phyloP scores from a whole-genome alignment of 345 rosid species.

The Pistacia atlantica region DNA sequence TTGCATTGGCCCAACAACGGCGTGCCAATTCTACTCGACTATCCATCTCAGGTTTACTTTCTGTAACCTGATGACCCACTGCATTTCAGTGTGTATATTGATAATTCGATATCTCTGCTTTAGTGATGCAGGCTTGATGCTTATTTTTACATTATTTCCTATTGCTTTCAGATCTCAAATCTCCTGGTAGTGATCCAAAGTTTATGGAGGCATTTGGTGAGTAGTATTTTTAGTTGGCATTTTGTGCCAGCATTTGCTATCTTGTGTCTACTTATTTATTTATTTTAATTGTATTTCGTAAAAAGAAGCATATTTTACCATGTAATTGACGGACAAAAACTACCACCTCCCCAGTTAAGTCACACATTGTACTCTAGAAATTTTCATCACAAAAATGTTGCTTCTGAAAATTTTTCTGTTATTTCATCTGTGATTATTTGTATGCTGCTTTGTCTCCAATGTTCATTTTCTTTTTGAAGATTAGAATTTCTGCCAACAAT shows the following conservation, averaged over 20 bases:
- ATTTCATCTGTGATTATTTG: background rate
- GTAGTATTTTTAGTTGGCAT: constrained; percentile 23
- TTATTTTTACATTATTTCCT: constrained; percentile 13
- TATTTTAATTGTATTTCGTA: no score
- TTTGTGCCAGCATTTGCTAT: background rate
- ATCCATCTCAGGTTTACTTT: constrained; percentile 64
- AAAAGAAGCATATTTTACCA: background rate
- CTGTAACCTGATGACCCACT: constrained; percentile 1
- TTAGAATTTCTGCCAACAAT: background rate
- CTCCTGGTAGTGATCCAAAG: constrained; percentile 76
- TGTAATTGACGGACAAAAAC: background rate
- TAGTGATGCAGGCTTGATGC: constrained; percentile 10
- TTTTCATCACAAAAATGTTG: background rate
- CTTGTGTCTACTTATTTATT: no score
- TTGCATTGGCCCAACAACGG: constrained; percentile 76
- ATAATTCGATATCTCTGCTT: background rate
- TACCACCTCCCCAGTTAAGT: background rate
- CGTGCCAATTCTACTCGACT: constrained; percentile 66
- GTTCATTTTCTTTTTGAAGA: no score
- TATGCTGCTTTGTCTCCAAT: background rate
- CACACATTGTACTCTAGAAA: background rate
- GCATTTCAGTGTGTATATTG: background rate
- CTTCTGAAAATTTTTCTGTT: background rate
- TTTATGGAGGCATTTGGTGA: constrained; percentile 85
- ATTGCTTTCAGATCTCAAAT: constrained; percentile 69